A percentile compares a stretch with the other conserved stretches of the same genome.
Evolutionary conservation across 1,284 basidiomycete species (phyloP).

Genomic region (Sanghuangporus baumii): DNA sequence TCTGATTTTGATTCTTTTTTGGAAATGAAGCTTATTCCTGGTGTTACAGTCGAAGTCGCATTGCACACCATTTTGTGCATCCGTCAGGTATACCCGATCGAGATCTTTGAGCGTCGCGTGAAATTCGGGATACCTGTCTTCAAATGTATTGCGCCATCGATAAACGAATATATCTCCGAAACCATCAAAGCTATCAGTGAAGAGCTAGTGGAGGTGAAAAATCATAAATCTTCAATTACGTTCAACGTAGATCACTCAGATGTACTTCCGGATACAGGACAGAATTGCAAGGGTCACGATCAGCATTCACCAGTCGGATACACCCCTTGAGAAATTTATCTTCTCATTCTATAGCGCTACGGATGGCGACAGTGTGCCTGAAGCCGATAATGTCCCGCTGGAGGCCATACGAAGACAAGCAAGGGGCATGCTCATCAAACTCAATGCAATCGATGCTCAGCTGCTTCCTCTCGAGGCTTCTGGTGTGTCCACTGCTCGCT

Average conservation of each 20-base stretch:
- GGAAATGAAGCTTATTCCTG: background rate
- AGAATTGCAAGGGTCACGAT: conserved; percentile 3
- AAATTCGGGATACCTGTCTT: conserved; percentile 89
- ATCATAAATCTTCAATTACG: background rate
- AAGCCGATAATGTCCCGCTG: conserved; percentile 49
- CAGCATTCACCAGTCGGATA: conserved; percentile 1
- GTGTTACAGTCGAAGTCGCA: conserved; percentile 80
- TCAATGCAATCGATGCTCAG: conserved; percentile 76
- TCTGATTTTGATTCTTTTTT: background rate
- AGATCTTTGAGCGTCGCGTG: conserved; percentile 80
- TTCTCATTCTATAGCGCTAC: conserved; percentile 30
- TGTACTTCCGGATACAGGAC: background rate
- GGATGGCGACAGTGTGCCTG: conserved; percentile 29
- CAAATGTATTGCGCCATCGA: conserved; percentile 83
- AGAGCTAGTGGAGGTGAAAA: conserved; percentile 47
- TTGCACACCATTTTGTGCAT: conserved; percentile 90
- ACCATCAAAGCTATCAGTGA: conserved; percentile 71
- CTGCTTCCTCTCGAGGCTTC: conserved; percentile 54
- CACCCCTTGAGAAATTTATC: background rate
- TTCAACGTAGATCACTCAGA: background rate
- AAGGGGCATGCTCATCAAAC: conserved; percentile 80
- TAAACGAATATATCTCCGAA: conserved; percentile 84
- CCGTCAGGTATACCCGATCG: conserved; percentile 83
- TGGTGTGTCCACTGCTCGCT: conserved; percentile 27
- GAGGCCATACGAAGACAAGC: conserved; percentile 70